Evolutionary conservation across 257 asterid genomes (phyloP).

Genomic region (Plectranthus barbatus): DNA sequence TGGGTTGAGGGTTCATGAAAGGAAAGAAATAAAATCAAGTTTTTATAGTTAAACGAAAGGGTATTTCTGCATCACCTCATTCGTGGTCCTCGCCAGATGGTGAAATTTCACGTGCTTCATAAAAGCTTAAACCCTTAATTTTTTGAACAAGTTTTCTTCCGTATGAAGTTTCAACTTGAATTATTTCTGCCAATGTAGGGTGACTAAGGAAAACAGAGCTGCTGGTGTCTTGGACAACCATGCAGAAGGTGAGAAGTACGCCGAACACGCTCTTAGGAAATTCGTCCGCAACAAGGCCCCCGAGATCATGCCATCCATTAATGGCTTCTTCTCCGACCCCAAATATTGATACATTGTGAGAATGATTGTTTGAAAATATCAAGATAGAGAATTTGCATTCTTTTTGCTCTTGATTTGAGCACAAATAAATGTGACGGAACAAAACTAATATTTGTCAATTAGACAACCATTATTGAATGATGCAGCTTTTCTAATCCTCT

Average conservation of each 20-base stretch:
- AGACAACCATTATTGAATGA: slow-evolving; percentile 7
- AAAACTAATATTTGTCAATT: slow-evolving; percentile 6
- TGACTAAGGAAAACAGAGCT: slow-evolving; percentile 70
- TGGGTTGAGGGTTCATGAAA: background rate
- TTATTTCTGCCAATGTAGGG: slow-evolving; percentile 30
- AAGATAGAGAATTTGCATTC: slow-evolving; percentile 10
- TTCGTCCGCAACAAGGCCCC: slow-evolving; percentile 58
- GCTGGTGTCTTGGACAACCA: slow-evolving; percentile 74
- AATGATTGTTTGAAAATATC: background rate
- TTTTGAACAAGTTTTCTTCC: too few species aligned
- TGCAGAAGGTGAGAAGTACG: slow-evolving; percentile 66
- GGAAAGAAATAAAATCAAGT: too few species aligned
- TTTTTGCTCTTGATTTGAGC: slow-evolving; percentile 16
- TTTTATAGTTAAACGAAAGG: background rate
- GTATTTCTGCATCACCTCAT: background rate
- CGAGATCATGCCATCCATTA: slow-evolving; percentile 69
- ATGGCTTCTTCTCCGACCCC: slow-evolving; percentile 63
- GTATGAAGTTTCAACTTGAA: background rate
- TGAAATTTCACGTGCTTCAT: background rate
- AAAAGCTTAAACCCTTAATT: too few species aligned
- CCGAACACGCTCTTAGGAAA: slow-evolving; percentile 60
- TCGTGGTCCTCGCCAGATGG: background rate
- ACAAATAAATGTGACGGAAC: slow-evolving; percentile 20
- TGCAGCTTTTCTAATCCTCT: too few species aligned
- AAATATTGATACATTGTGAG: slow-evolving; percentile 19